Conservation (phyloP, 1,139 yeast species). For the Blastobotrys elegans region DNA sequence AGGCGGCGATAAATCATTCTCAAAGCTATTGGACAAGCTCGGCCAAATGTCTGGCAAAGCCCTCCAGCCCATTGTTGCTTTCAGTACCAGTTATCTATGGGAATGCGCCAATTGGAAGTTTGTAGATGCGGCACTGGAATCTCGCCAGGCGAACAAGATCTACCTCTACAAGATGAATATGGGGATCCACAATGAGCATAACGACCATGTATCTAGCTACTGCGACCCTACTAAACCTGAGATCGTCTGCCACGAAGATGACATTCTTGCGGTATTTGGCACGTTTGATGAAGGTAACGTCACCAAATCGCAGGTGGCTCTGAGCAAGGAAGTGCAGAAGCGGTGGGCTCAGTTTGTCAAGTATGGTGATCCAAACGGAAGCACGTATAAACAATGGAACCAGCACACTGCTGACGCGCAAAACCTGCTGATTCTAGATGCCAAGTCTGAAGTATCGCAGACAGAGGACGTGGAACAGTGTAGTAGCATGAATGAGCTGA, state of each 20-base stretch:
- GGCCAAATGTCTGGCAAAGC: background rate
- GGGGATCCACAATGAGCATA: constrained; percentile 29
- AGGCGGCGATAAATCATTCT: background rate
- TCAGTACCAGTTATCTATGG: constrained; percentile 25
- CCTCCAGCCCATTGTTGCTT: constrained; percentile 6
- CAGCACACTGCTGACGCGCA: background rate
- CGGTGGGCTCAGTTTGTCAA: constrained; percentile 31
- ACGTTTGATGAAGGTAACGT: constrained; percentile 13
- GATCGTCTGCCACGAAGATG: constrained; percentile 33
- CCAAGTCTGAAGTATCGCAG: background rate
- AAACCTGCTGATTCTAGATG: background rate
- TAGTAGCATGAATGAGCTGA: background rate
- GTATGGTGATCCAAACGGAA: constrained; percentile 24
- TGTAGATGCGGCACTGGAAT: constrained; percentile 10
- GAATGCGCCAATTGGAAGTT: constrained; percentile 26
- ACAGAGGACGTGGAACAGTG: background rate
- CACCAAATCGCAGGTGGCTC: constrained; percentile 17
- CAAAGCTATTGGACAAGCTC: background rate
- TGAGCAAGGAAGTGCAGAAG: constrained; percentile 26
- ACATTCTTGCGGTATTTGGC: constrained; percentile 15
- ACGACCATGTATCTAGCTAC: constrained; percentile 16
- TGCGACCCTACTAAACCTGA: constrained; percentile 18
- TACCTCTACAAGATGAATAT: constrained; percentile 26
- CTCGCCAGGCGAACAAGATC: constrained; percentile 14
- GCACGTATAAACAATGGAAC: constrained; percentile 17